Evolutionary conservation across 176 grass and related monocot species (phyloP).

Genomic region (Oryza rufipogon): DNA sequence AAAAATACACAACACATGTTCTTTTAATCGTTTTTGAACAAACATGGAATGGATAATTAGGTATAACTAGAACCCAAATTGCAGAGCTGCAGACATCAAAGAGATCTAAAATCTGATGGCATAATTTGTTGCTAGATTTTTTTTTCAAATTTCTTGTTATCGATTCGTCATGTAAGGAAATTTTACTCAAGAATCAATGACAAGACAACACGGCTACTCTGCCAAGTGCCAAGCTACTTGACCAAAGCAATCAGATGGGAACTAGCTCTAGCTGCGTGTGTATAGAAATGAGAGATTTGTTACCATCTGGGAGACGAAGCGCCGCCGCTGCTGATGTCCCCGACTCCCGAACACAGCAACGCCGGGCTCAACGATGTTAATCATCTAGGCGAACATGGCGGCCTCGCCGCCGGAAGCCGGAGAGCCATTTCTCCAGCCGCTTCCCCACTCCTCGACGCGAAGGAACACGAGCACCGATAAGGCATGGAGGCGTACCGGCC

Average conservation of each 20-base stretch:
- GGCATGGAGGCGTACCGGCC: neutral
- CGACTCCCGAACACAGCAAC: neutral
- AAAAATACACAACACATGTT: constrained; percentile 15
- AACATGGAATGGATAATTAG: neutral
- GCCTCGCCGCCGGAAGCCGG: neutral
- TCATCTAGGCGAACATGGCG: neutral
- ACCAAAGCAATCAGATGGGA: neutral
- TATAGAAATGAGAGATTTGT: neutral
- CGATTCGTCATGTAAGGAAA: too few relatives aligned
- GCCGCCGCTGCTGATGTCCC: too few relatives aligned
- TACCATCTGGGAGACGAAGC: neutral
- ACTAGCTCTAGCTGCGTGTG: too few relatives aligned
- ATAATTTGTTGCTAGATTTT: neutral
- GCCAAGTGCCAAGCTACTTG: neutral
- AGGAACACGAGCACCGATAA: neutral
- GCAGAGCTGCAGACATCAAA: neutral
- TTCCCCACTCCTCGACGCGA: neutral
- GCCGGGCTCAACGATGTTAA: neutral
- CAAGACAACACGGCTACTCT: neutral
- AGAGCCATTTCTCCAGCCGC: too few relatives aligned
- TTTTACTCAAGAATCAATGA: too few relatives aligned
- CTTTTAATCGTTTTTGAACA: neutral
- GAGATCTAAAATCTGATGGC: neutral
- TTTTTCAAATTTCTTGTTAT: too few relatives aligned
- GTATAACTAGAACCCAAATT: neutral